phyloP scores from a whole-genome alignment of 202 grass and related monocot species.

The Eragrostis tef region DNA sequence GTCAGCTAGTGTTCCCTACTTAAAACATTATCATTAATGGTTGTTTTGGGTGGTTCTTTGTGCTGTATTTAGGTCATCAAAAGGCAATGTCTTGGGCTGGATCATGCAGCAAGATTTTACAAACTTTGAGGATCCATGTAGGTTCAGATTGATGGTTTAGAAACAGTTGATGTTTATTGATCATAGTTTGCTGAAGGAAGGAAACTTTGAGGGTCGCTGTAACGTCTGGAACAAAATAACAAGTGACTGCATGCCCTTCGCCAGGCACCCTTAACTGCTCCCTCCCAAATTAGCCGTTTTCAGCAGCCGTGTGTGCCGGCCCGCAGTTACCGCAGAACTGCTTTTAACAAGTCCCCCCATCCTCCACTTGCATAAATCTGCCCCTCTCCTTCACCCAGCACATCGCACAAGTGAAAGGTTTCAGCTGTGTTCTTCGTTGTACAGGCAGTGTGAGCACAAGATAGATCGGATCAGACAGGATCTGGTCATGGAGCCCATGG shows the following conservation, averaged over 20 bases:
- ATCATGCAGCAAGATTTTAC: background rate
- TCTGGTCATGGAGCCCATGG: constrained; percentile 52
- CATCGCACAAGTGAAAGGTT: background rate
- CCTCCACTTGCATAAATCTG: background rate
- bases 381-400: background rate
- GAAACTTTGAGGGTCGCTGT: background rate
- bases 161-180: background rate
- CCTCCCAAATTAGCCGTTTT: constrained; percentile 46
- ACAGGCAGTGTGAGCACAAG: background rate
- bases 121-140: background rate
- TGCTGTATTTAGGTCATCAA: background rate
- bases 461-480: background rate
- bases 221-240: background rate
- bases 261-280: constrained; percentile 16
- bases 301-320: background rate
- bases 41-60: too few species aligned
- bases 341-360: background rate
- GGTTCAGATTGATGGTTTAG: background rate
- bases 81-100: background rate
- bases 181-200: background rate
- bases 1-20: background rate
- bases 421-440: background rate
- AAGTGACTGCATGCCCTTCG: background rate
- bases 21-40: background rate
- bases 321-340: constrained; percentile 7